A percentile compares a stretch with the other conserved stretches of the same genome.
Evolutionary conservation across 148 eudicot species (phyloP).

Genomic region (Agrostemma githago): DNA sequence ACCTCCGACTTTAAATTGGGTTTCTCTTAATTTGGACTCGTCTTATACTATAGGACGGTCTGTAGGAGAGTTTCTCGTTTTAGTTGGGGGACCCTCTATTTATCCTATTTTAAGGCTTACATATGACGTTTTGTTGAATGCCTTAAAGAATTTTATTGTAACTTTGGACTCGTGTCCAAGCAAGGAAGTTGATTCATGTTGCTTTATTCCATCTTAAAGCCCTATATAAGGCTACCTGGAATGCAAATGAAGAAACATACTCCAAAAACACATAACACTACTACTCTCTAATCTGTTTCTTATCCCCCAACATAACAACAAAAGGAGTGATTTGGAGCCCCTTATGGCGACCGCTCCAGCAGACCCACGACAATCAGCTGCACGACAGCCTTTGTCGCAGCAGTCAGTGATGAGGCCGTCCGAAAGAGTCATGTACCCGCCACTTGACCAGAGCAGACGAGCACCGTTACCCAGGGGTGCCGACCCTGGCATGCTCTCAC

Average conservation of each 20-base stretch:
- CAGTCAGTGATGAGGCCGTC: not conserved
- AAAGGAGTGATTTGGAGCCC: not conserved
- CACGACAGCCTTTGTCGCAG: slow-evolving; percentile 8
- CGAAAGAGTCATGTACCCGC: slow-evolving; percentile 14
- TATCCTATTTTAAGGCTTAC: slow-evolving; percentile 9
- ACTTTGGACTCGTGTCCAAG: slow-evolving; percentile 23
- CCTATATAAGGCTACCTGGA: slow-evolving; percentile 16
- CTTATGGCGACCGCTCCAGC: slow-evolving; percentile 18
- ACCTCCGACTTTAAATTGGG: too few relatives aligned
- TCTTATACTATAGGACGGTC: not conserved
- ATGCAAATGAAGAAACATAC: not conserved
- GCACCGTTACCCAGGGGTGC: slow-evolving; percentile 2
- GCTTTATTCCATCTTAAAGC: slow-evolving; percentile 25
- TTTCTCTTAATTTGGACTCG: too few relatives aligned
- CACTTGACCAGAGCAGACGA: slow-evolving; percentile 15
- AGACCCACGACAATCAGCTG: slow-evolving; percentile 16
- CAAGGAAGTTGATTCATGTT: slow-evolving; percentile 42
- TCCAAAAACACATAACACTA: not conserved
- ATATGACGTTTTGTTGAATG: slow-evolving; percentile 2
- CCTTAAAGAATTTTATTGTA: not conserved
- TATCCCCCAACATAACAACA: not conserved
- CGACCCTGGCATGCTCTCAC: slow-evolving; percentile 10
- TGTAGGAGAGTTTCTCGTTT: not conserved
- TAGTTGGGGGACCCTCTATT: slow-evolving; percentile 2
- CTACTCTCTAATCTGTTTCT: not conserved